phyloP scores from a whole-genome alignment of 2,329 filamentous ascomycete genomes.

The Trichoderma simmonsii region DNA sequence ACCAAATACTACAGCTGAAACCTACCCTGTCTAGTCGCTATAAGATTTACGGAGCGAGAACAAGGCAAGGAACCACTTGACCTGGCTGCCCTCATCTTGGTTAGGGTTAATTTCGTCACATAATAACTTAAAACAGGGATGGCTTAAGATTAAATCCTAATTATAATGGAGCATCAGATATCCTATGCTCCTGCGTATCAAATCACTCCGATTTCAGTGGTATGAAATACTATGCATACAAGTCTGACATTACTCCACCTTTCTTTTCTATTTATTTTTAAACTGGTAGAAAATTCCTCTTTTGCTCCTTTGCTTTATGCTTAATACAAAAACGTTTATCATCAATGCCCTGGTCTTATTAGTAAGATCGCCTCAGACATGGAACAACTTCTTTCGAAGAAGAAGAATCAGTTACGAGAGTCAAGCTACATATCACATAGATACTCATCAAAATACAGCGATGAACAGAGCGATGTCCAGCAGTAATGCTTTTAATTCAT shows the following conservation, averaged over 20 bases:
- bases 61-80: not conserved
- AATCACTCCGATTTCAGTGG: not conserved
- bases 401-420: not conserved
- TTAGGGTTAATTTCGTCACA: not conserved
- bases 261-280: too few relatives aligned
- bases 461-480: rapidly evolving
- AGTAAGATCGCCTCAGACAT: not conserved
- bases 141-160: not conserved
- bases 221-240: not conserved
- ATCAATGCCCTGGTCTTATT: too few relatives aligned
- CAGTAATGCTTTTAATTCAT: not conserved
- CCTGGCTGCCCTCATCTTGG: not conserved
- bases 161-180: not conserved
- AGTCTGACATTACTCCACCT: not conserved
- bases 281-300: rapidly evolving
- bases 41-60: not conserved
- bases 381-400: not conserved
- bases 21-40: not conserved
- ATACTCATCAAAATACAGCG: not conserved
- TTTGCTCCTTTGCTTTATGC: not conserved
- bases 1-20: not conserved
- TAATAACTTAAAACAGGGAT: not conserved
- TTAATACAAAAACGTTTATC: too few relatives aligned
- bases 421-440: not conserved
- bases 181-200: not conserved